phyloP scores from a whole-genome alignment of 495 filamentous ascomycete genomes.

The Parachaetomium inaequale region DNA sequence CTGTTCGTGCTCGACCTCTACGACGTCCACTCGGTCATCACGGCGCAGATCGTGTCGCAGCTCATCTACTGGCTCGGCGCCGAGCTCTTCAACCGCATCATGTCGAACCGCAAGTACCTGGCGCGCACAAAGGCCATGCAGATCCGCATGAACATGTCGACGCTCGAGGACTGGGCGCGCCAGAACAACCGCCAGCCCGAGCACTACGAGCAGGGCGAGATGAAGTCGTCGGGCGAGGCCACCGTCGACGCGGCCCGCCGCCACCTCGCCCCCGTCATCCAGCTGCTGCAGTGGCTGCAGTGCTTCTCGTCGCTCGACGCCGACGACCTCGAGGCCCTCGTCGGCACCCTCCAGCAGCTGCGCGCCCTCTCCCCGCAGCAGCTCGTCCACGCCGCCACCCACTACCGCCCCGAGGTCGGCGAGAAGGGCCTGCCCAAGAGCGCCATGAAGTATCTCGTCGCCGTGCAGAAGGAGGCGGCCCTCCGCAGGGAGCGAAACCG shows the following conservation, averaged over 20 bases:
- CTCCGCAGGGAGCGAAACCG: constrained; percentile 51
- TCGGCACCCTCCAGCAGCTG: constrained; percentile 82
- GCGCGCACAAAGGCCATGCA: constrained; percentile 99
- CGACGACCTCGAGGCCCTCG: constrained; percentile 82
- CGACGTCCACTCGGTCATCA: constrained; percentile 97
- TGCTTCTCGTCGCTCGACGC: constrained; percentile 89
- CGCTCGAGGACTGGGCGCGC: constrained; percentile 92
- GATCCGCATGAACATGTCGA: constrained; percentile 97
- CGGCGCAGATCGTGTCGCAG: constrained; percentile 84
- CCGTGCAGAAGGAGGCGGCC: constrained; percentile 69
- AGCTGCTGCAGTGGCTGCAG: constrained; percentile 95
- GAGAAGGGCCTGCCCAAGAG: constrained; percentile 85
- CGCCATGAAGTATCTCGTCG: constrained; percentile 78
- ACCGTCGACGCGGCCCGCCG: constrained; percentile 75
- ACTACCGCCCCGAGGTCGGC: constrained; percentile 91
- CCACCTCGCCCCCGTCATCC: constrained; percentile 87
- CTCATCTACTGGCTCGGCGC: constrained; percentile 95
- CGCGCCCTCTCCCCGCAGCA: constrained; percentile 80
- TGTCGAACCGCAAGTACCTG: constrained; percentile 91
- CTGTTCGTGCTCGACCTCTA: constrained; percentile 97
- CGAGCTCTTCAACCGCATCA: constrained; percentile 96
- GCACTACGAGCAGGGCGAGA: constrained; percentile 91
- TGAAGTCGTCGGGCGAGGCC: constrained; percentile 78
- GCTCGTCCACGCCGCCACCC: constrained; percentile 85
- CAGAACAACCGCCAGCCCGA: constrained; percentile 90